These are phyloP conservation scores for Trametes villosa DNA, from an alignment of 768 basidiomycete genomes.

Conservation along the genomic window DNA sequence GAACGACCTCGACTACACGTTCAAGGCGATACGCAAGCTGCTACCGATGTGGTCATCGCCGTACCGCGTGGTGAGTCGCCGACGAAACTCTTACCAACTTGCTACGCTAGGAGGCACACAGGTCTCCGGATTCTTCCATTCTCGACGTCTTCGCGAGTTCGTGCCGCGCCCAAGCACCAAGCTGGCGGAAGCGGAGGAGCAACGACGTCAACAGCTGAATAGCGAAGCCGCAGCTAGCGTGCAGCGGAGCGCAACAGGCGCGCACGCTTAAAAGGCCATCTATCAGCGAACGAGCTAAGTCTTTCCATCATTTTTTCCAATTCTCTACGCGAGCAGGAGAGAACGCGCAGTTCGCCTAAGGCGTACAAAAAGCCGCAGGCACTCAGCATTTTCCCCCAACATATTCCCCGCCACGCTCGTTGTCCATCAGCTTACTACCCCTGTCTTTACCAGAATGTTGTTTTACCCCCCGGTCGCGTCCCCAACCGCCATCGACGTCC, in stretches of 20 bases:
- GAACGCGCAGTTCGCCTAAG: too few species aligned
- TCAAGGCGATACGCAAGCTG: conserved; percentile 35
- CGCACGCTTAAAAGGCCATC: not conserved
- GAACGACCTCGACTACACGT: conserved; percentile 34
- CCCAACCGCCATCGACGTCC: too few species aligned
- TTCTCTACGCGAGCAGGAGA: too few species aligned
- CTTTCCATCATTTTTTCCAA: too few species aligned
- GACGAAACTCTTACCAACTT: conserved; percentile 1
- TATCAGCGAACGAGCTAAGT: too few species aligned
- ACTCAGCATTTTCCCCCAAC: too few species aligned
- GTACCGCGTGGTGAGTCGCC: not conserved
- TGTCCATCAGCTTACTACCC: too few species aligned
- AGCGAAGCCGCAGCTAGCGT: not conserved
- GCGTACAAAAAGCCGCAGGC: too few species aligned
- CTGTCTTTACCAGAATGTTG: too few species aligned
- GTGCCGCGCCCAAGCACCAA: not conserved
- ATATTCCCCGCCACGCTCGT: too few species aligned
- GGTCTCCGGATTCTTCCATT: not conserved
- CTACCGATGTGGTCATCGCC: conserved; percentile 39
- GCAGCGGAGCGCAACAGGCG: not conserved
- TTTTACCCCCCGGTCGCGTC: too few species aligned
- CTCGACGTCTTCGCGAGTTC: not conserved
- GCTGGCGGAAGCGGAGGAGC: not conserved
- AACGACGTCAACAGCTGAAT: not conserved
- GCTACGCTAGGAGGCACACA: not conserved